phyloP scores from a whole-genome alignment of 2,329 filamentous ascomycete genomes.

The Pseudocercospora fijiensis region DNA sequence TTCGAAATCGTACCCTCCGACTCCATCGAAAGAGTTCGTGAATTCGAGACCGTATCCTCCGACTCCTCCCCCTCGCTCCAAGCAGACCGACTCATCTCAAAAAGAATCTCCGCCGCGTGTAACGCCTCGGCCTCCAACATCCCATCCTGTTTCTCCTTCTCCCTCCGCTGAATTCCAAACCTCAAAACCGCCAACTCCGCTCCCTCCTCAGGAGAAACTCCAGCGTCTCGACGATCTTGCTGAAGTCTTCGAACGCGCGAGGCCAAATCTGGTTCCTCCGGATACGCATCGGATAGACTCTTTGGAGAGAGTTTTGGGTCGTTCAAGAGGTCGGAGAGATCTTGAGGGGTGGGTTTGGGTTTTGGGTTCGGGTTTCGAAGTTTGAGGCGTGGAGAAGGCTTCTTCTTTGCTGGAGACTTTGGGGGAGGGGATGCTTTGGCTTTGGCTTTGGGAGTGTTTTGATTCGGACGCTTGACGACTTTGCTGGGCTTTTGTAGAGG shows the following conservation, averaged over 20 bases:
- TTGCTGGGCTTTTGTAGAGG: background rate
- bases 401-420: background rate
- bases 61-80: no score
- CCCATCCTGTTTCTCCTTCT: no score
- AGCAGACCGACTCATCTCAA: no score
- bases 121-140: background rate
- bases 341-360: no score
- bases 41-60: no score
- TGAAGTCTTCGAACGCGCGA: background rate
- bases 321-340: background rate
- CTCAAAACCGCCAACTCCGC: background rate
- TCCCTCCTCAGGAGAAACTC: background rate
- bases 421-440: background rate
- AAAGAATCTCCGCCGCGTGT: no score
- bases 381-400: background rate
- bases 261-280: background rate
- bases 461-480: background rate
- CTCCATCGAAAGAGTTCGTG: no score
- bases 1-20: no score
- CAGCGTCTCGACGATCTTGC: background rate
- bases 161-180: no score
- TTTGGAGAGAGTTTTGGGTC: background rate
- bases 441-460: background rate
- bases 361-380: background rate
- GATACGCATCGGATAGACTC: background rate